phyloP scores from a whole-genome alignment of 768 basidiomycete genomes.

The Suillus americanus region DNA sequence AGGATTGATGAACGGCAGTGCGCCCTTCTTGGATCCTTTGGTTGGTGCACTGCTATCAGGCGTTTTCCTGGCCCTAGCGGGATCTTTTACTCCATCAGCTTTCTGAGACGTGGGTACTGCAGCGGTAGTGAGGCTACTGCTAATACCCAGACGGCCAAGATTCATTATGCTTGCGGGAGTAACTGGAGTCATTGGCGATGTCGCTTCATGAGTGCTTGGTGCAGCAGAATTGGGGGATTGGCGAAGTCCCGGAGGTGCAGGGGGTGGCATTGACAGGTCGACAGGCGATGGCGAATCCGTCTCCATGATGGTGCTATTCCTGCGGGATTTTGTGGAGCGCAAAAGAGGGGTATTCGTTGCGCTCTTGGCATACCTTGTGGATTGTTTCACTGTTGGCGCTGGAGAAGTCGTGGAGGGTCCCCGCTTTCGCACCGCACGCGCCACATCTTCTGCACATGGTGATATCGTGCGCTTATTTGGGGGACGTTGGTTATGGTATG shows the following conservation, averaged over 20 bases:
- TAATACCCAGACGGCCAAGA: conserved; percentile 61
- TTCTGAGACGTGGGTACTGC: conserved; percentile 30
- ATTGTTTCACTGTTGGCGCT: conserved; percentile 12
- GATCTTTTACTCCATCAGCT: conserved; percentile 29
- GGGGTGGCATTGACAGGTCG: conserved; percentile 87
- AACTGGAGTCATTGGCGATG: conserved; percentile 57
- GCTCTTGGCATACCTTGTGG: conserved; percentile 39
- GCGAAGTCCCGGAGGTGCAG: conserved; percentile 49
- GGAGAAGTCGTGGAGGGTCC: conserved; percentile 36
- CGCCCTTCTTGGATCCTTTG: conserved; percentile 30
- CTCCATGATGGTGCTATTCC: conserved; percentile 42
- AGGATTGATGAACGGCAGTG: conserved; percentile 43
- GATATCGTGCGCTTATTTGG: conserved; percentile 58
- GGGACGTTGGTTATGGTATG: conserved; percentile 42
- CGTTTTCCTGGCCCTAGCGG: conserved; percentile 25
- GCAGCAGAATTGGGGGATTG: conserved; percentile 16
- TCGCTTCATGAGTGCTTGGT: conserved; percentile 4
- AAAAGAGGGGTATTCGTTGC: conserved; percentile 62
- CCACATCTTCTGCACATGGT: conserved; percentile 52
- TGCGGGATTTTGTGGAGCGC: conserved; percentile 42
- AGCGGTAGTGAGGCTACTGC: conserved; percentile 34
- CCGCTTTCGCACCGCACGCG: conserved; percentile 50
- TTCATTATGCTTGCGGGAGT: conserved; percentile 96
- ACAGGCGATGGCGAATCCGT: conserved; percentile 82
- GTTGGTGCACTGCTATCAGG: conserved; percentile 18